Conservation (phyloP, 257 asterid species). For the Solanum pimpinellifolium region DNA sequence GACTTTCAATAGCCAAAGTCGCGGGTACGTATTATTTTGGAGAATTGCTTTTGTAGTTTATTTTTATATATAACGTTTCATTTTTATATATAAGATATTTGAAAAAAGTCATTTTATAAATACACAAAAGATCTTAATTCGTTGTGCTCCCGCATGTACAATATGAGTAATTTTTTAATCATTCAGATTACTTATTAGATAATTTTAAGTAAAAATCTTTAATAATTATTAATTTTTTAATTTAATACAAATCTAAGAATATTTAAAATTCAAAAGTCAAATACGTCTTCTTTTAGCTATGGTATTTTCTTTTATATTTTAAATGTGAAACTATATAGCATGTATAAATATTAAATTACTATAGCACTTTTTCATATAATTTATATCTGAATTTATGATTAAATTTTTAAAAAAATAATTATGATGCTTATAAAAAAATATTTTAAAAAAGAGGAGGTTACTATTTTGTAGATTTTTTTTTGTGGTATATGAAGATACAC, state of each 20-base stretch:
- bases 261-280: neutral
- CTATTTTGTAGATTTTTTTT: neutral
- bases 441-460: neutral
- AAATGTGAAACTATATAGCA: neutral
- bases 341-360: no score
- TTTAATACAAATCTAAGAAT: neutral
- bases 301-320: neutral
- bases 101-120: no score
- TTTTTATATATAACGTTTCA: no score
- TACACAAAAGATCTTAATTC: no score
- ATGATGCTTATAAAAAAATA: no score
- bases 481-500: neutral
- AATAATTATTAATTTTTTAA: neutral
- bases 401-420: neutral
- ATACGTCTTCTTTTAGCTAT: rapidly evolving
- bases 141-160: neutral
- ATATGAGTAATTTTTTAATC: neutral
- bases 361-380: no score
- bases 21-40: neutral
- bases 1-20: conserved; percentile 16
- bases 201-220: neutral
- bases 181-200: neutral
- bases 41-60: neutral
- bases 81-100: no score
- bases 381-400: neutral